A percentile compares a stretch with the other conserved stretches of the same genome.
These are phyloP conservation scores for Candida boidinii DNA, from an alignment of 805 yeast species.

Conservation along the genomic window DNA sequence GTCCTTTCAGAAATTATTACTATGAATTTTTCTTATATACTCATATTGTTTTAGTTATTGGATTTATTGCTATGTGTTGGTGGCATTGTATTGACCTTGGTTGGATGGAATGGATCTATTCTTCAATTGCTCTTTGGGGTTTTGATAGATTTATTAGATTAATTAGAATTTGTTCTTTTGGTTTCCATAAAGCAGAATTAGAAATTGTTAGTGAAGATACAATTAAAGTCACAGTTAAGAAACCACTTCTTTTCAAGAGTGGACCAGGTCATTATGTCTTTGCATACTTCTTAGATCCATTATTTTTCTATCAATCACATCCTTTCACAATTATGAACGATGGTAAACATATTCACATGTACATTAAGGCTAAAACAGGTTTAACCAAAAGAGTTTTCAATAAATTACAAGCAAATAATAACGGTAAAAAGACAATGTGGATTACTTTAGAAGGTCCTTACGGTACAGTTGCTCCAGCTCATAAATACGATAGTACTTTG, in stretches of 20 bases:
- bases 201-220: constrained; percentile 21
- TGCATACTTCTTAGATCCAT: constrained; percentile 43
- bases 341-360: constrained; percentile 27
- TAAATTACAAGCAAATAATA: constrained; percentile 21
- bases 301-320: constrained; percentile 60
- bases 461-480: constrained; percentile 42
- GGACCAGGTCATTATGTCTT: constrained; percentile 50
- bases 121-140: constrained; percentile 38
- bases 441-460: constrained; percentile 62
- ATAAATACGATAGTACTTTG: constrained; percentile 39
- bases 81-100: constrained; percentile 40
- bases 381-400: constrained; percentile 34
- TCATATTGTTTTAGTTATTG: constrained; percentile 48
- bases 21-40: constrained; percentile 56
- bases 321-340: constrained; percentile 52
- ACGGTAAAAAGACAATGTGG: constrained; percentile 20
- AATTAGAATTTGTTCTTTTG: constrained; percentile 15
- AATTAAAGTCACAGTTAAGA: constrained; percentile 37
- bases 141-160: constrained; percentile 44
- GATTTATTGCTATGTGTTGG: constrained; percentile 48
- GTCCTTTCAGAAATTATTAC: constrained; percentile 37
- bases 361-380: constrained; percentile 44
- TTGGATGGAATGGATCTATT: constrained; percentile 26
- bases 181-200: constrained; percentile 15
- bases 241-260: constrained; percentile 40